Conservation (phyloP, 768 basidiomycete species). For the Hysterangium stoloniferum region DNA sequence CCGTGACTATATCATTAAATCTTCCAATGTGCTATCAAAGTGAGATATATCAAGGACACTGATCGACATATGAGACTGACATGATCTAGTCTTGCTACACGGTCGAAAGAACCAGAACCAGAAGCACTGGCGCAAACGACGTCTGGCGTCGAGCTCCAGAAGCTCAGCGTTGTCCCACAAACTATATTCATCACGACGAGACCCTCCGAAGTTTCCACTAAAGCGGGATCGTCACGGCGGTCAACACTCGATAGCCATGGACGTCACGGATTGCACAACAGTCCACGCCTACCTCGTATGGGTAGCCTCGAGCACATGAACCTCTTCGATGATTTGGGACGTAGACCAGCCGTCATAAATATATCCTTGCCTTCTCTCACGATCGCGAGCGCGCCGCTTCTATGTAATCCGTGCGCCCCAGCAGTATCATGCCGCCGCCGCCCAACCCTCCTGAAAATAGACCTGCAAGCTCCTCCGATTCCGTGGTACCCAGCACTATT, state of each 20-base stretch:
- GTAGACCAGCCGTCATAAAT: constrained; percentile 68
- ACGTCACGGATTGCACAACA: constrained; percentile 34
- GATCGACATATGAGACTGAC: too few species aligned
- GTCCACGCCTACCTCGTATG: constrained; percentile 40
- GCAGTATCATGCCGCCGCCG: constrained; percentile 22
- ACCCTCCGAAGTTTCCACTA: constrained; percentile 9
- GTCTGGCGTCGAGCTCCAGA: constrained; percentile 71
- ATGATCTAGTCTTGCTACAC: constrained; percentile 54
- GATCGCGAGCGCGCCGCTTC: constrained; percentile 40
- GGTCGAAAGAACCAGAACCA: constrained; percentile 55
- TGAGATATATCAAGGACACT: too few species aligned
- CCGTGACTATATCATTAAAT: too few species aligned
- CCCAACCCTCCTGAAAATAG: constrained; percentile 36
- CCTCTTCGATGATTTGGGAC: constrained; percentile 74
- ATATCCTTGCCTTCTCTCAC: constrained; percentile 62
- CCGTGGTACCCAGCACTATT: constrained; percentile 55
- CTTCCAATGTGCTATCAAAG: too few species aligned
- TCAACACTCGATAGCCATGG: neutral
- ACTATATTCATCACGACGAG: constrained; percentile 69
- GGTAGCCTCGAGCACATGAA: constrained; percentile 44
- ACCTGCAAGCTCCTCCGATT: constrained; percentile 77
- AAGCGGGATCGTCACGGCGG: neutral
- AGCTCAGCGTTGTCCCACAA: constrained; percentile 83
- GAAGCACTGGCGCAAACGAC: constrained; percentile 51
- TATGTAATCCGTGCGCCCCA: constrained; percentile 29